phyloP scores from a whole-genome alignment of 2,329 filamentous ascomycete genomes.

The Seiridium cupressi region DNA sequence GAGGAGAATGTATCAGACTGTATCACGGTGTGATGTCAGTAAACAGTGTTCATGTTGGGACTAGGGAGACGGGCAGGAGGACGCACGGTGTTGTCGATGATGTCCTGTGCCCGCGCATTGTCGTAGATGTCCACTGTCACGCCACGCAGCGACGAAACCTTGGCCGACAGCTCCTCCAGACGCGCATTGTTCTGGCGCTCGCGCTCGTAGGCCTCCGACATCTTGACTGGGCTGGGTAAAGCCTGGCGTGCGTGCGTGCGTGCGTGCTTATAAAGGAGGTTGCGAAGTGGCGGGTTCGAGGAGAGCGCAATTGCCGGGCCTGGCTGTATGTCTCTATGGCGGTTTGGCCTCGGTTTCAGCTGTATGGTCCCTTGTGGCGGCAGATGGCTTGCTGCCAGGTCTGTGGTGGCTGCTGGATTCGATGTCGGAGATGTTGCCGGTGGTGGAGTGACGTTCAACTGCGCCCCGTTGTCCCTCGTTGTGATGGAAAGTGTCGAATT shows the following conservation, averaged over 20 bases:
- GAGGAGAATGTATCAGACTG: conserved; percentile 88
- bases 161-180: conserved; percentile 84
- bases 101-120: conserved; percentile 81
- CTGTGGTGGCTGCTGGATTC: too few species aligned
- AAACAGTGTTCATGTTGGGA: background rate
- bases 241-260: background rate
- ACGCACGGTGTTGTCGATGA: conserved; percentile 83
- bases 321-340: too few species aligned
- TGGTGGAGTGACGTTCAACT: too few species aligned
- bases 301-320: too few species aligned
- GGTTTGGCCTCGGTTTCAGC: too few species aligned
- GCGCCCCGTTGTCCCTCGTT: background rate
- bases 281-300: too few species aligned
- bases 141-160: conserved; percentile 87
- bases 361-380: too few species aligned
- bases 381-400: too few species aligned
- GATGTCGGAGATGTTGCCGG: too few species aligned
- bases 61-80: conserved; percentile 1
- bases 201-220: conserved; percentile 77
- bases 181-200: conserved; percentile 93
- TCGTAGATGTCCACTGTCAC: conserved; percentile 99
- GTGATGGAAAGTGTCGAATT: background rate
- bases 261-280: background rate
- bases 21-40: background rate
- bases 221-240: conserved; percentile 29